Conservation (phyloP, 2,329 filamentous ascomycete species). For the Coniochaeta sp. region DNA sequence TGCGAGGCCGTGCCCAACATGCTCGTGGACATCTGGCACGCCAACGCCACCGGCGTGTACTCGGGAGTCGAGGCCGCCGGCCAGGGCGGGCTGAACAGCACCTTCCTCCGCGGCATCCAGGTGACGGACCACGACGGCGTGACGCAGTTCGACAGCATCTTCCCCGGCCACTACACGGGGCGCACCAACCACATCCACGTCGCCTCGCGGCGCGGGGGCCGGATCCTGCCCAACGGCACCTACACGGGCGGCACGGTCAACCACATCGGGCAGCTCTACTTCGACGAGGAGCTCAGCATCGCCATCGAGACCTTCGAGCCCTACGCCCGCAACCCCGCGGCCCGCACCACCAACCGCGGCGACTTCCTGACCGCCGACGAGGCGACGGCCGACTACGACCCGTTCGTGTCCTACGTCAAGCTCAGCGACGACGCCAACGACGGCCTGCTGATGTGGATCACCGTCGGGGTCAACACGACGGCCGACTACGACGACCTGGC, state of each 20-base stretch:
- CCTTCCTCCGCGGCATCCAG: slow-evolving; percentile 36
- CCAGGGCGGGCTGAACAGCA: slow-evolving; percentile 30
- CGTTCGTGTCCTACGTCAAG: slow-evolving; percentile 47
- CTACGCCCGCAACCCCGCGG: slow-evolving; percentile 29
- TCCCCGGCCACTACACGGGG: slow-evolving; percentile 38
- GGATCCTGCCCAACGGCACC: slow-evolving; percentile 39
- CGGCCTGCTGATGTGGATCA: slow-evolving; percentile 44
- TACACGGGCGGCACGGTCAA: slow-evolving; percentile 37
- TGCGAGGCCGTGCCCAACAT: slow-evolving; percentile 22
- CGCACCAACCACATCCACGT: slow-evolving; percentile 30
- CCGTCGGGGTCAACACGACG: slow-evolving; percentile 35
- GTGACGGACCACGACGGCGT: slow-evolving; percentile 30
- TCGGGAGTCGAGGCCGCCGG: slow-evolving; percentile 22
- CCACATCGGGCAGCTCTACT: slow-evolving; percentile 55
- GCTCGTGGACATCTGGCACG: slow-evolving; percentile 26
- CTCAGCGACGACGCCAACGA: slow-evolving; percentile 42
- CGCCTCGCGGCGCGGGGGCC: slow-evolving; percentile 17
- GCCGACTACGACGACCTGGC: slow-evolving; percentile 14
- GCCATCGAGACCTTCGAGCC: slow-evolving; percentile 39
- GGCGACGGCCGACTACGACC: slow-evolving; percentile 21
- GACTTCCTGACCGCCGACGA: slow-evolving; percentile 39
- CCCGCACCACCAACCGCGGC: slow-evolving; percentile 37
- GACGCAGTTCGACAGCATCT: slow-evolving; percentile 30
- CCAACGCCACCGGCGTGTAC: slow-evolving; percentile 28
- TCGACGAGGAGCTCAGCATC: slow-evolving; percentile 46